Conservation (phyloP, 768 basidiomycete genomes). For the Boletus subcaerulescens region DNA sequence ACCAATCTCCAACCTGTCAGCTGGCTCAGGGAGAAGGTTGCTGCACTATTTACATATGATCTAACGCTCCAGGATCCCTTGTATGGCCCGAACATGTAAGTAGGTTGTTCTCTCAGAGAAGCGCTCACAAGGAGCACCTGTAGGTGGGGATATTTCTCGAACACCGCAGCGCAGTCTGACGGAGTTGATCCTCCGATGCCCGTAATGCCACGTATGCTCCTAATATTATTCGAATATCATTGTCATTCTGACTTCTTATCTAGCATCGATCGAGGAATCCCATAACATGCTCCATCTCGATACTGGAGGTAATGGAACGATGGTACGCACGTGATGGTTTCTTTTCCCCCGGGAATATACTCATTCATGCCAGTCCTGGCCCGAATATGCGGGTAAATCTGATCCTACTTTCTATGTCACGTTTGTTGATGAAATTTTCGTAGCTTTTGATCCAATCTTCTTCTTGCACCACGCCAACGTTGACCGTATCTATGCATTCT, state of each 20-base stretch:
- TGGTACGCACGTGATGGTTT: constrained; percentile 6
- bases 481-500: constrained; percentile 17
- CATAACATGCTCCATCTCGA: constrained; percentile 20
- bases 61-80: constrained; percentile 5
- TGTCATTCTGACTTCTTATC: neutral
- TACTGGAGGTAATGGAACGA: constrained; percentile 13
- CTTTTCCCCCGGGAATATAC: neutral
- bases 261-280: constrained; percentile 19
- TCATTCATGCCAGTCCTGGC: constrained; percentile 2
- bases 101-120: neutral
- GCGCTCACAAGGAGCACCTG: neutral
- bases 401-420: neutral
- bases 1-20: neutral
- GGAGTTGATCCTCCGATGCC: neutral
- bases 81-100: constrained; percentile 19
- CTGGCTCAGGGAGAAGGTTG: constrained; percentile 18
- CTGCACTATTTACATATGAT: constrained; percentile 14
- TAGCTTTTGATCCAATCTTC: constrained; percentile 18
- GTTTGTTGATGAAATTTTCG: neutral
- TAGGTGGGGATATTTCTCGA: constrained; percentile 21
- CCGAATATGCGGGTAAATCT: constrained; percentile 15
- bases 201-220: constrained; percentile 1
- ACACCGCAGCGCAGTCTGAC: neutral
- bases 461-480: constrained; percentile 16
- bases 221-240: neutral